Percentiles rank a stretch among this genome's conserved stretches.
These are phyloP conservation scores for Aspergillus bridgeri DNA, from an alignment of 495 filamentous ascomycete genomes.

Conservation along the genomic window DNA sequence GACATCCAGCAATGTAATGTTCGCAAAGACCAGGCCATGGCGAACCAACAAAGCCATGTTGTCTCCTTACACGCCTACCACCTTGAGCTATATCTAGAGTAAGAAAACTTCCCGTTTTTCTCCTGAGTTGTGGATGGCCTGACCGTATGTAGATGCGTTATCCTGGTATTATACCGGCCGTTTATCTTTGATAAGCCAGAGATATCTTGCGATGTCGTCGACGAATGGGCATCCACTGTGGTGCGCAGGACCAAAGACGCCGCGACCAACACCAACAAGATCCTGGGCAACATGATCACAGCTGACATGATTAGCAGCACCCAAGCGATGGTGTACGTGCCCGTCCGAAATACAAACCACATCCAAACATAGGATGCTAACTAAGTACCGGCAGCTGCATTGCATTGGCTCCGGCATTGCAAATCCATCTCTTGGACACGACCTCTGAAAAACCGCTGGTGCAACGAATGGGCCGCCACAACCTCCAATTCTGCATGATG, in stretches of 20 bases:
- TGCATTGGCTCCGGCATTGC: slow-evolving; percentile 2
- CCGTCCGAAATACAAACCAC: background rate
- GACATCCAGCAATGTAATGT: no score
- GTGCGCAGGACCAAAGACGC: background rate
- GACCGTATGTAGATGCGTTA: background rate
- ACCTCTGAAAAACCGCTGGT: background rate
- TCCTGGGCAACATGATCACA: slow-evolving; percentile 1
- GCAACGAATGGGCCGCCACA: background rate
- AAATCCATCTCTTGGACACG: slow-evolving; percentile 4
- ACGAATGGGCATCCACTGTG: background rate
- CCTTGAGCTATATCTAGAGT: no score
- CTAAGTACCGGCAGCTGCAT: background rate
- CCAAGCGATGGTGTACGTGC: background rate
- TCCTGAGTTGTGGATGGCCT: background rate
- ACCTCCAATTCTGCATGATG: slow-evolving; percentile 7
- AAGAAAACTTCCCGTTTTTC: no score
- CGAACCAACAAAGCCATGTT: no score
- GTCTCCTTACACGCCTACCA: no score
- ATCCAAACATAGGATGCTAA: background rate
- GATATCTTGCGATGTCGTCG: background rate
- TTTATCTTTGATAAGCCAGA: background rate
- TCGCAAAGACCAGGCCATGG: no score
- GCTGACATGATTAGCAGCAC: slow-evolving; percentile 2
- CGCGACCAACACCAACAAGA: slow-evolving; percentile 5
- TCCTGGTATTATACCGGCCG: slow-evolving; percentile 1